Percentiles rank a stretch among this genome's conserved stretches.
Conservation (phyloP, 164 flowering plant genomes). For the Umbellularia californica region DNA sequence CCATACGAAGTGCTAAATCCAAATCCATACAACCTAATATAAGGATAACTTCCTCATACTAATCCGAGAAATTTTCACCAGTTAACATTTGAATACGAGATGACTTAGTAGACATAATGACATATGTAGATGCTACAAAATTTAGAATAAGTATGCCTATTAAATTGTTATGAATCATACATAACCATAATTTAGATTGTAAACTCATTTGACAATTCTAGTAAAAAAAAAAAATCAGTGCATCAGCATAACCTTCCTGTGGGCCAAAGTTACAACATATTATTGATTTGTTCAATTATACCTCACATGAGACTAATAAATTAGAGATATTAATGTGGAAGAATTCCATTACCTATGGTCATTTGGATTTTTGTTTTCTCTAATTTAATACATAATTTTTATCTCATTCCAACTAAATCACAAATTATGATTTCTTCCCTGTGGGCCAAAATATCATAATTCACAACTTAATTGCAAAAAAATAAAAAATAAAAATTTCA, state of each 20-base stretch:
- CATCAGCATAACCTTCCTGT: not conserved
- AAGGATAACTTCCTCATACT: not conserved
- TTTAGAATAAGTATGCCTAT: not conserved
- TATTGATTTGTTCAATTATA: not conserved
- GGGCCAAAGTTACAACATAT: not conserved
- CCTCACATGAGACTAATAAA: not conserved
- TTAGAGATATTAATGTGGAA: not conserved
- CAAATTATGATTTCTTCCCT: not conserved
- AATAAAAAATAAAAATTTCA: too few relatives aligned
- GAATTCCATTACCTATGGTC: not conserved
- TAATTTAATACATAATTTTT: not conserved
- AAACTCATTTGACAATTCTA: too few relatives aligned
- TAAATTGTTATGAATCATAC: not conserved
- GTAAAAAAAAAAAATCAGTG: too few relatives aligned
- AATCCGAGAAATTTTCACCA: not conserved
- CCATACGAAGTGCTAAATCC: not conserved
- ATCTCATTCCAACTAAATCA: not conserved
- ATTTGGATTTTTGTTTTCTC: too few relatives aligned
- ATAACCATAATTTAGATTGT: too few relatives aligned
- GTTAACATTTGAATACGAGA: conserved; percentile 1
- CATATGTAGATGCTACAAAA: not conserved
- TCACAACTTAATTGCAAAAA: not conserved
- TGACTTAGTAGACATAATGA: not conserved
- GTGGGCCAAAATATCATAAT: not conserved
- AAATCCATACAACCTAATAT: conserved; percentile 5